These are phyloP conservation scores for Hypoxylon rickii DNA, from an alignment of 495 filamentous ascomycete species.

Conservation along the genomic window DNA sequence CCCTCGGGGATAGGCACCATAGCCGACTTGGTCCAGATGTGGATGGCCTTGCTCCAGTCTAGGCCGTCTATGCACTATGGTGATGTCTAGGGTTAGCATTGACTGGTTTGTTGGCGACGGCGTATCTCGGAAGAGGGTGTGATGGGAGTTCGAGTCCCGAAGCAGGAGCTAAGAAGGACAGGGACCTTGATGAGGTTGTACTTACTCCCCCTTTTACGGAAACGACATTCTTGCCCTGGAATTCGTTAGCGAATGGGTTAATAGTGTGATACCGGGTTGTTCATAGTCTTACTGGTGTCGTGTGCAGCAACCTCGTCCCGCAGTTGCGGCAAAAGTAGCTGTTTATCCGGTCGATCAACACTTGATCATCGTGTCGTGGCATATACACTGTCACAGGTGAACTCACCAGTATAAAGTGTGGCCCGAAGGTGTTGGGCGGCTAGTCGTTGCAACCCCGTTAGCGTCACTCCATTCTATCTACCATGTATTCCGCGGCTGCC, in stretches of 20 bases:
- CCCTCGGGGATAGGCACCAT: constrained; percentile 67
- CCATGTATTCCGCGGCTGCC: too few species aligned
- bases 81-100: not conserved
- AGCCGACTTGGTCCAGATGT: constrained; percentile 67
- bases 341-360: not conserved
- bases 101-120: not conserved
- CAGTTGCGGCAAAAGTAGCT: constrained; percentile 65
- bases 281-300: constrained; percentile 48
- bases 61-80: constrained; percentile 57
- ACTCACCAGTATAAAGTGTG: constrained; percentile 53
- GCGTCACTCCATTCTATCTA: too few species aligned
- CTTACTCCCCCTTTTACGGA: constrained; percentile 61
- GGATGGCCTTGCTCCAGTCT: constrained; percentile 59
- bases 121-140: not conserved
- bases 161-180: too few species aligned
- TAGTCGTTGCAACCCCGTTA: constrained; percentile 4
- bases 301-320: constrained; percentile 62
- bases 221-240: constrained; percentile 54
- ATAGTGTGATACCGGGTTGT: not conserved
- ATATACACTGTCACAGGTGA: not conserved
- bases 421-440: constrained; percentile 49
- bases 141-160: too few species aligned
- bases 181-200: not conserved
- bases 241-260: constrained; percentile 7
- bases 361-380: not conserved